Evolutionary conservation across 495 filamentous ascomycete genomes (phyloP).

Genomic region (Aspergillus nanangensis): DNA sequence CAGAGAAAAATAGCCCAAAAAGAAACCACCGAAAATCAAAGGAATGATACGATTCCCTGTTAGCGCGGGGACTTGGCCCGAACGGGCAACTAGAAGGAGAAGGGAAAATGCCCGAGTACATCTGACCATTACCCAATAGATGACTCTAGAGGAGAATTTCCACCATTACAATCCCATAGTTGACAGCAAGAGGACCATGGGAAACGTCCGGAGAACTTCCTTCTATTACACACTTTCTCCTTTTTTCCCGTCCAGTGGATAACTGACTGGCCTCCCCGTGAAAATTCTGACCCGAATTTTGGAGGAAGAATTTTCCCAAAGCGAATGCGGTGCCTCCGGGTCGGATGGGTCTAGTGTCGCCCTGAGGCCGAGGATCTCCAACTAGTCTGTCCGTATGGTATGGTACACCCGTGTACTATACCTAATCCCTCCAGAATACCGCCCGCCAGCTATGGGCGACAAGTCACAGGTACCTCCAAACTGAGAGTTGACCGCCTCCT

Average conservation of each 20-base stretch:
- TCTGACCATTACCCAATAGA: too few species aligned
- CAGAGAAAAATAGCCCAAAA: conserved; percentile 2
- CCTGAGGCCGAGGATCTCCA: conserved; percentile 26
- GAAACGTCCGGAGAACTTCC: conserved; percentile 1
- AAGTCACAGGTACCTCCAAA: too few species aligned
- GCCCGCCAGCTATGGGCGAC: too few species aligned
- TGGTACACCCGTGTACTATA: conserved; percentile 6
- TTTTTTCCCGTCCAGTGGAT: conserved; percentile 1
- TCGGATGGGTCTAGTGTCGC: conserved; percentile 9
- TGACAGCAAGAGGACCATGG: too few species aligned
- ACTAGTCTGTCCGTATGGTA: conserved; percentile 24
- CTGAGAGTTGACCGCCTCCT: too few species aligned
- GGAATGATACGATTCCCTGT: neutral
- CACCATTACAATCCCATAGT: too few species aligned
- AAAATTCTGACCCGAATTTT: conserved; percentile 14
- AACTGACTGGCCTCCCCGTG: too few species aligned
- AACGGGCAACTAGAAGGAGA: conserved; percentile 7
- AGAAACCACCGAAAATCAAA: neutral
- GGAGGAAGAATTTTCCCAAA: conserved; percentile 12
- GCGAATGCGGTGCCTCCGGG: conserved; percentile 9
- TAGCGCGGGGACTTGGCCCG: neutral
- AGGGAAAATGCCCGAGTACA: too few species aligned
- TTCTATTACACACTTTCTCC: neutral
- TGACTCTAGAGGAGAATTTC: too few species aligned
- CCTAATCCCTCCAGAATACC: too few species aligned